Conservation (phyloP, 129 eudicot species). For the carrot (Daucus carota) region DH1_v3.0 NC_030389.2:1528501-1529000, state of each 20-base stretch:
- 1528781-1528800: background rate
- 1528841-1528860: conserved; percentile 7
- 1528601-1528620: background rate
- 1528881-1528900: conserved; percentile 58
- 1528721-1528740: conserved; percentile 82
- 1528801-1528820: background rate
- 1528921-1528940: conserved; percentile 51
- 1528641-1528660: background rate
- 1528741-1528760: conserved; percentile 56
- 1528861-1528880: conserved; percentile 49
- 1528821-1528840: background rate
- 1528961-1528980: conserved; percentile 49
- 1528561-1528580: background rate
- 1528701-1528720: conserved; percentile 35
- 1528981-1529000: background rate
- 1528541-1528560: background rate
- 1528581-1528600: background rate
- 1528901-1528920: conserved; percentile 55
- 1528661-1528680: conserved; percentile 46
- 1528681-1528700: conserved; percentile 40
- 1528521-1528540: background rate
- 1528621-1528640: background rate
- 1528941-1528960: conserved; percentile 69
- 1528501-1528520: conserved; percentile 3
- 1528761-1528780: conserved; percentile 37